Conservation (phyloP, 352 stramenopile species). For the Globisporangium solare region DNA sequence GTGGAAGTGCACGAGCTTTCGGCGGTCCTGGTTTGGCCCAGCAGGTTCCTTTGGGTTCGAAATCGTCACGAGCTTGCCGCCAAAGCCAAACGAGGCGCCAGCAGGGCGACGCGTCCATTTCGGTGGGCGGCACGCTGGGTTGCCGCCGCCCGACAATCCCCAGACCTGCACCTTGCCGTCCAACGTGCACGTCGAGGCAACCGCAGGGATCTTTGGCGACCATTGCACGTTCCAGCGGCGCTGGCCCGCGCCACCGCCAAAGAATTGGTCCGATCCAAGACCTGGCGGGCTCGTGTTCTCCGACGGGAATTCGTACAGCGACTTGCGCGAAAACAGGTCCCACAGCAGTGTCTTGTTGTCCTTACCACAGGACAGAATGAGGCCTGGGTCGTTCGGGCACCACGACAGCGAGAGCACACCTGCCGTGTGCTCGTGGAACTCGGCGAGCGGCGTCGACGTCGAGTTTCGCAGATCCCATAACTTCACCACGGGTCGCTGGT, state of each 20-base stretch:
- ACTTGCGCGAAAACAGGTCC: constrained; percentile 93
- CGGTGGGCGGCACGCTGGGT: constrained; percentile 82
- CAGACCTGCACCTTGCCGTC: constrained; percentile 97
- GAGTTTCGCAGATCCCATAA: constrained; percentile 98
- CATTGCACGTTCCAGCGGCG: constrained; percentile 95
- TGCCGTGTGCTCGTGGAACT: constrained; percentile 93
- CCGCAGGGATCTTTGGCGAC: constrained; percentile 92
- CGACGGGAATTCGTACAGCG: constrained; percentile 93
- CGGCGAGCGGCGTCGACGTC: constrained; percentile 94
- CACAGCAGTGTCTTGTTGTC: constrained; percentile 98
- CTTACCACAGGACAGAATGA: constrained; percentile 93
- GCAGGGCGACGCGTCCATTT: constrained; percentile 93
- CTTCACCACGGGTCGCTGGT: constrained; percentile 95
- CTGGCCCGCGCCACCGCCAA: constrained; percentile 64
- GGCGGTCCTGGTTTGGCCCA: constrained; percentile 47
- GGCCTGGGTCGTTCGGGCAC: constrained; percentile 95
- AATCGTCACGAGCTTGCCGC: constrained; percentile 92
- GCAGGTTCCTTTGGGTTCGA: constrained; percentile 56
- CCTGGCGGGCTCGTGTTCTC: constrained; percentile 47
- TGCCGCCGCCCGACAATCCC: constrained; percentile 72
- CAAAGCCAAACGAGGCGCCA: constrained; percentile 95
- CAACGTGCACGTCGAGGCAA: constrained; percentile 95
- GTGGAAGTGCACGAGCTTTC: constrained; percentile 77
- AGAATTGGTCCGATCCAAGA: constrained; percentile 81
- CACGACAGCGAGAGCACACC: constrained; percentile 96